Base-by-base conservation (phyloP, 1,284 basidiomycete genomes). In the Trichosporon sp. region DNA sequence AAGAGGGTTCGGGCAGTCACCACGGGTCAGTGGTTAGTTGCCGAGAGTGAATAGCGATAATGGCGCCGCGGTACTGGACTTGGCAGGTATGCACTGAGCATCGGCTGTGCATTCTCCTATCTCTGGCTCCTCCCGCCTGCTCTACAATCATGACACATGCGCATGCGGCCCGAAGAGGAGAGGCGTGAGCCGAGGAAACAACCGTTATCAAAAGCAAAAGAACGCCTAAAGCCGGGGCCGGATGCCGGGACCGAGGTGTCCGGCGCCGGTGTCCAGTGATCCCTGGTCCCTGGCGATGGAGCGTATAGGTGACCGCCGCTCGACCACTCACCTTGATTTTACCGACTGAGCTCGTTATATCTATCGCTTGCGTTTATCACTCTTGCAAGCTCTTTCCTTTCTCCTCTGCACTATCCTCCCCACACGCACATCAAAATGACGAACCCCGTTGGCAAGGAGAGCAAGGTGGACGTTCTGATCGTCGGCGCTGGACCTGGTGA, bases 401-500 rank as follows among this genome's bases (percentile, higher is more conserved):
- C n/a, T n/a, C n/a, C n/a, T n/a, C n/a, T n/a, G n/a, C n/a, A n/a
- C n/a, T n/a, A n/a, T n/a, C n/a, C n/a, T 21, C 4, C 46, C 25
- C 3, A 27, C 10, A 6, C 46, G 10, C 46, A 4, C 3, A 52
- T 9, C 19, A 44, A 44, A n/a, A 52, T 52, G 21, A 44, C 33
- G 23, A 56, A 56, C 27, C 32, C 32, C 14, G 29, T 14, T 16
- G 52, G 11, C 23, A 59, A 40, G 32, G 49, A 46, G 32, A 65
- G 57, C 60, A 61, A 58, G 19, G 63, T 64, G 6, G 65, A 66
- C 59, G 65, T 66, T 10, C 62, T 66, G 21, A 66, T 66, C 27
- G 62, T 66, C 29, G 65, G 65, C n/a, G 65, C 65, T 10, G 65
- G 65, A 2, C 65, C 65, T 16, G 65, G 65, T 66, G 56, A 57